phyloP scores from a whole-genome alignment of 73 alveolate species.

The Paramecium primaurelia region DNA sequence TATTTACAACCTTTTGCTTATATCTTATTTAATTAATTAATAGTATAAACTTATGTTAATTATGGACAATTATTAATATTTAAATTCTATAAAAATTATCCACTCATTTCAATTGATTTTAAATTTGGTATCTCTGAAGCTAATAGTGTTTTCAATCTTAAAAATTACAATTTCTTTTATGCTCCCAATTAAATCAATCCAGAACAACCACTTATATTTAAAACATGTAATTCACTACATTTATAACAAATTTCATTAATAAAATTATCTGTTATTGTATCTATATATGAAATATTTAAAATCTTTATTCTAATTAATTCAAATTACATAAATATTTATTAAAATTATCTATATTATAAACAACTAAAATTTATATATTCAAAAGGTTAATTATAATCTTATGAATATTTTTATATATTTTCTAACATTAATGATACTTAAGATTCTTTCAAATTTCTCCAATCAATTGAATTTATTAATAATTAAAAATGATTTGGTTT shows the following conservation, averaged over 20 bases:
- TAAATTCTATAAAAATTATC: background rate
- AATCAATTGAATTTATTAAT: background rate
- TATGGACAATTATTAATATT: background rate
- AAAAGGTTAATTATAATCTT: background rate
- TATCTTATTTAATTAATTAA: background rate
- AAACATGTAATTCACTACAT: background rate
- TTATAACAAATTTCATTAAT: background rate
- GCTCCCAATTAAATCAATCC: background rate
- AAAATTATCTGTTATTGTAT: background rate
- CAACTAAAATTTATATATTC: background rate
- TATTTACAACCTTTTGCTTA: background rate
- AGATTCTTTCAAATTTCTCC: background rate
- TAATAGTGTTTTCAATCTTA: background rate
- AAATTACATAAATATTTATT: background rate
- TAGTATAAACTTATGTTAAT: background rate
- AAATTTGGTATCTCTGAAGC: background rate
- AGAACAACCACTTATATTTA: background rate
- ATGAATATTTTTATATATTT: background rate
- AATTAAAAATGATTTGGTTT: background rate
- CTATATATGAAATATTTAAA: background rate
- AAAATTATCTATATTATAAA: background rate
- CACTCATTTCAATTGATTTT: background rate
- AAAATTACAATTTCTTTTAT: background rate
- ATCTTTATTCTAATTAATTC: background rate
- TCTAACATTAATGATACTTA: background rate